A percentile compares a stretch with the other conserved stretches of the same genome.
Conservation (phyloP, 352 stramenopile species). For the Pythium sukuiense region DNA sequence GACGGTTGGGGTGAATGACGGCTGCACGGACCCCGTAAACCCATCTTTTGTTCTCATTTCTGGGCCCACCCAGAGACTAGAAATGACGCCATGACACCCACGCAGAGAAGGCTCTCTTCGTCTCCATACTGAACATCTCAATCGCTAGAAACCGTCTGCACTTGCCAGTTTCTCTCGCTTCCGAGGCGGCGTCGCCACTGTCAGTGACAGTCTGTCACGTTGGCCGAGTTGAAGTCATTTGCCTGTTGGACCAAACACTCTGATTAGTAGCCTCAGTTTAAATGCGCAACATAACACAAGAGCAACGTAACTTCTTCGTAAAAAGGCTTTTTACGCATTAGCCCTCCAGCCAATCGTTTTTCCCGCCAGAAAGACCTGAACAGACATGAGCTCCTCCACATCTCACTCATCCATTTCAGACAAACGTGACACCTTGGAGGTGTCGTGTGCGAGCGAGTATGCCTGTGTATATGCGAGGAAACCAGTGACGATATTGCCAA, state of each 20-base stretch:
- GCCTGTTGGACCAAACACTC: background rate
- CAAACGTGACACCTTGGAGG: too few relatives aligned
- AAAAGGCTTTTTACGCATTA: conserved; percentile 27
- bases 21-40: background rate
- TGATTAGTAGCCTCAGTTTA: conserved; percentile 1
- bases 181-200: too few relatives aligned
- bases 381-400: background rate
- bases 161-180: background rate
- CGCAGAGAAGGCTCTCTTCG: background rate
- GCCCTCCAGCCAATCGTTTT: conserved; percentile 22
- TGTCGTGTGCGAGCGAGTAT: too few relatives aligned
- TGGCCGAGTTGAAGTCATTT: conserved; percentile 1
- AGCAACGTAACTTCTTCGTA: conserved; percentile 1
- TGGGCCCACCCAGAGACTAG: background rate
- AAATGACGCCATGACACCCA: background rate
- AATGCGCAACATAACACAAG: conserved; percentile 5
- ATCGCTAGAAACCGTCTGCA: background rate
- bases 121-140: background rate
- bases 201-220: background rate
- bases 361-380: background rate
- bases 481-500: conserved; percentile 74
- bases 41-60: background rate
- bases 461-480: conserved; percentile 17
- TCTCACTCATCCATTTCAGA: background rate
- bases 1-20: background rate